phyloP scores from a whole-genome alignment of 148 eudicot genomes.

The Nyssa sinensis region DNA sequence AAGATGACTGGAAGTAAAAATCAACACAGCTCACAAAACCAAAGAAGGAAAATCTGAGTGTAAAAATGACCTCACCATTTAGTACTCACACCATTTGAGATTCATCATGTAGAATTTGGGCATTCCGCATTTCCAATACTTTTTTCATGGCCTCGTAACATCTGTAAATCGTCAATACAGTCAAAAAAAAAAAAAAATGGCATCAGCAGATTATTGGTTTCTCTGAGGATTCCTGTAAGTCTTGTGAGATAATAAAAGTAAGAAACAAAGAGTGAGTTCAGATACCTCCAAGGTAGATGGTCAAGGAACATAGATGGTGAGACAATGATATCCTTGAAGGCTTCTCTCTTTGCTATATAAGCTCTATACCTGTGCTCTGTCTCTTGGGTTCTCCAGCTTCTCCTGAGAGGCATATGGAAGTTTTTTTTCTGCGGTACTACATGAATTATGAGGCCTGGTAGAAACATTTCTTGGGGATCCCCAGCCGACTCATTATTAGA shows the following conservation, averaged over 20 bases:
- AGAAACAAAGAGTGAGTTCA: not conserved
- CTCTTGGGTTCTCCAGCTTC: conserved; percentile 40
- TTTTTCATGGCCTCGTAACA: conserved; percentile 50
- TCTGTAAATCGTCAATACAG: conserved; percentile 23
- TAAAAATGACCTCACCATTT: not conserved
- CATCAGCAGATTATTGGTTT: not conserved
- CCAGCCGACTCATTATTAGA: conserved; percentile 27
- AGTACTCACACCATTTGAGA: conserved; percentile 22
- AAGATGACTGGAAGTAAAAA: not conserved
- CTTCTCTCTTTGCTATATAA: conserved; percentile 53
- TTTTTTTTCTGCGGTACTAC: conserved; percentile 42
- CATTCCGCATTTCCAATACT: conserved; percentile 31
- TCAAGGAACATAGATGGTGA: conserved; percentile 81
- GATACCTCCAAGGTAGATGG: conserved; percentile 83
- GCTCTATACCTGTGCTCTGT: conserved; percentile 45
- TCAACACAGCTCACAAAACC: not conserved
- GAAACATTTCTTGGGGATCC: conserved; percentile 55
- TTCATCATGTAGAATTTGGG: conserved; percentile 12
- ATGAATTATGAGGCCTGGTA: conserved; percentile 64
- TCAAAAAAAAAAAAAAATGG: not conserved
- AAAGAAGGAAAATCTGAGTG: not conserved
- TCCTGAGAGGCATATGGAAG: conserved; percentile 33
- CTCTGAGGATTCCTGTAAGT: not conserved
- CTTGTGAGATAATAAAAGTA: not conserved
- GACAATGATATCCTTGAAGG: conserved; percentile 63